phyloP scores from a whole-genome alignment of 2,329 filamentous ascomycete species.

The Colletotrichum sp. region DNA sequence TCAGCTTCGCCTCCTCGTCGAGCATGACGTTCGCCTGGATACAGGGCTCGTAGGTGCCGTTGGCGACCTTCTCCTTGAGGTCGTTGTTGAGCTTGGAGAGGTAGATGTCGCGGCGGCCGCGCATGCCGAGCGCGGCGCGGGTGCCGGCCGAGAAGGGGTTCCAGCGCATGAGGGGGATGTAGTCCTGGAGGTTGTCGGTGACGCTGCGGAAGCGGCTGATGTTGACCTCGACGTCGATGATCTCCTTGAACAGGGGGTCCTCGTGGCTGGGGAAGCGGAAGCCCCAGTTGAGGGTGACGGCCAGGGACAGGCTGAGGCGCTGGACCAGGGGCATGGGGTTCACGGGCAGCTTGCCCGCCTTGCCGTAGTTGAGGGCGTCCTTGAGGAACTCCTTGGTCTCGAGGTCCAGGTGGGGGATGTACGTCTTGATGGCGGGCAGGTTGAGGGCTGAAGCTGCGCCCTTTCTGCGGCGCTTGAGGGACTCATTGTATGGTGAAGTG shows the following conservation, averaged over 20 bases:
- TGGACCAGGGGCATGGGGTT: constrained; percentile 68
- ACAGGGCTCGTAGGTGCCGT: constrained; percentile 69
- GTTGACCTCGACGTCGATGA: constrained; percentile 26
- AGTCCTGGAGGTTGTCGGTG: constrained; percentile 26
- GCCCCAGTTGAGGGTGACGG: constrained; percentile 69
- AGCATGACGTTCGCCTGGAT: constrained; percentile 71
- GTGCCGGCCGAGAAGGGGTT: background rate
- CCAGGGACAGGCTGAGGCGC: constrained; percentile 68
- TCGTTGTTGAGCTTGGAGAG: constrained; percentile 22
- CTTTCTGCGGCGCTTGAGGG: constrained; percentile 68
- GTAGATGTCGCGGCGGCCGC: constrained; percentile 23
- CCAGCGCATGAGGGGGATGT: constrained; percentile 25
- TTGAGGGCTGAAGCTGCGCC: constrained; percentile 71
- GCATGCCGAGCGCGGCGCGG: constrained; percentile 21
- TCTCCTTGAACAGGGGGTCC: constrained; percentile 23
- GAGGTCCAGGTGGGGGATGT: constrained; percentile 59
- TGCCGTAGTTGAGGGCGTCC: constrained; percentile 63
- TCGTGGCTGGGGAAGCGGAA: constrained; percentile 42
- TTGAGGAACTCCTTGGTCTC: constrained; percentile 63
- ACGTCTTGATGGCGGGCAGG: constrained; percentile 67
- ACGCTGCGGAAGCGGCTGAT: constrained; percentile 25
- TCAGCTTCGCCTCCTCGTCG: constrained; percentile 56
- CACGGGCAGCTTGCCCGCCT: constrained; percentile 59
- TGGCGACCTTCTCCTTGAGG: constrained; percentile 28
- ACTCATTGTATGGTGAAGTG: constrained; percentile 73